These are phyloP conservation scores for Aphanomyces stellatus DNA, from an alignment of 352 stramenopile genomes.

Conservation along the genomic window DNA sequence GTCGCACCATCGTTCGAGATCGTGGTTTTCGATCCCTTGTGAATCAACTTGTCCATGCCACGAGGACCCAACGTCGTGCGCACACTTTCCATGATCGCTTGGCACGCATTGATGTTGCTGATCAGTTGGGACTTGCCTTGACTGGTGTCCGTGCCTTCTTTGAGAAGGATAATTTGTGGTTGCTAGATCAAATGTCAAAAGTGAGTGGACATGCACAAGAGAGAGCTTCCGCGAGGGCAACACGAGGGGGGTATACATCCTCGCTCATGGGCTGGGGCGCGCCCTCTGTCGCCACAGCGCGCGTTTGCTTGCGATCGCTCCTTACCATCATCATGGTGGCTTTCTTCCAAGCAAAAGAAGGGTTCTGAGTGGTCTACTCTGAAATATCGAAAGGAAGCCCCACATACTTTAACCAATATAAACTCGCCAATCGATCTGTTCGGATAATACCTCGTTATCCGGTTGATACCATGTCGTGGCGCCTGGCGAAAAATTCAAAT, in stretches of 20 bases:
- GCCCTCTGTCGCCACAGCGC: too few species aligned
- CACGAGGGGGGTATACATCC: too few species aligned
- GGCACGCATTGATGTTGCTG: slow-evolving; percentile 84
- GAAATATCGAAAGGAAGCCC: background rate
- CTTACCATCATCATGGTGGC: slow-evolving; percentile 49
- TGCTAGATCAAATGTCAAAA: slow-evolving; percentile 64
- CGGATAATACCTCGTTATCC: too few species aligned
- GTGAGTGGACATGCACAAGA: background rate
- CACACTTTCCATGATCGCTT: slow-evolving; percentile 96
- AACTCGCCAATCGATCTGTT: background rate
- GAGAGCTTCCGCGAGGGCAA: slow-evolving; percentile 8
- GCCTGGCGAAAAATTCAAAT: background rate
- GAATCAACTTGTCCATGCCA: slow-evolving; percentile 99
- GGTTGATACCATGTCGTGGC: too few species aligned
- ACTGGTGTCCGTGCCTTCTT: slow-evolving; percentile 98
- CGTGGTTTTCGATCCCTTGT: slow-evolving; percentile 87
- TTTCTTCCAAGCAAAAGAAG: slow-evolving; percentile 20
- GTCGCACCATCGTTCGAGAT: slow-evolving; percentile 99
- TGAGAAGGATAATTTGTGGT: slow-evolving; percentile 98
- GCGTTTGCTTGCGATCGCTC: background rate
- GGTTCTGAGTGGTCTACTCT: slow-evolving; percentile 17
- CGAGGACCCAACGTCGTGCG: slow-evolving; percentile 95
- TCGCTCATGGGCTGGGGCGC: too few species aligned
- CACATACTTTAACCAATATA: background rate
- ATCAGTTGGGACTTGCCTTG: slow-evolving; percentile 96